Conservation (phyloP, 75 land plant genomes). For the Pseudotsuga menziesii region DNA sequence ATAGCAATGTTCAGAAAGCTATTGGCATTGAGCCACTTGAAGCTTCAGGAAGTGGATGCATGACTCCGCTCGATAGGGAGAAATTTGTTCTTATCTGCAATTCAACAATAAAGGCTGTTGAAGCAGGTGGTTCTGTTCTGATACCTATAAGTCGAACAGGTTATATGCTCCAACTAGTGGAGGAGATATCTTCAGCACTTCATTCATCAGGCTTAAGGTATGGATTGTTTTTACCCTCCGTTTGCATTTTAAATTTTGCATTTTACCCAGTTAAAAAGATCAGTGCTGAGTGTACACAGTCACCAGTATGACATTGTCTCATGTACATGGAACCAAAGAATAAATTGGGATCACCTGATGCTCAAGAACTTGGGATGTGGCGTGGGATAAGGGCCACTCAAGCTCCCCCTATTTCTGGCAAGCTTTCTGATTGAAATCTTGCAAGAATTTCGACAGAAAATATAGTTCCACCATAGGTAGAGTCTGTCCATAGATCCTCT, state of each 20-base stretch:
- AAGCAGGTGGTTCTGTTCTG: constrained; percentile 77
- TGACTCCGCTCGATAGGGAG: constrained; percentile 29
- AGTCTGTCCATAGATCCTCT: no score
- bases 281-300: neutral
- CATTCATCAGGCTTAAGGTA: constrained; percentile 36
- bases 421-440: no score
- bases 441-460: no score
- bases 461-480: no score
- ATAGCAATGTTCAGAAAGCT: neutral
- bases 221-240: neutral
- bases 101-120: constrained; percentile 48
- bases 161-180: constrained; percentile 58
- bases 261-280: neutral
- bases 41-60: constrained; percentile 2
- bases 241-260: neutral
- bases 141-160: constrained; percentile 61
- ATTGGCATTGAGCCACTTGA: neutral
- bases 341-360: no score
- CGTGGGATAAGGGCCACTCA: no score
- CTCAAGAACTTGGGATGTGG: no score
- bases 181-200: constrained; percentile 37
- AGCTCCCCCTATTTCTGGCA: no score
- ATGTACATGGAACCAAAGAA: no score
- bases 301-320: neutral
- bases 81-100: constrained; percentile 50